Percentiles rank a stretch among this genome's conserved stretches.
Evolutionary conservation across 208 protist genomes (phyloP).

Genomic region (Crithidia mellificae): DNA sequence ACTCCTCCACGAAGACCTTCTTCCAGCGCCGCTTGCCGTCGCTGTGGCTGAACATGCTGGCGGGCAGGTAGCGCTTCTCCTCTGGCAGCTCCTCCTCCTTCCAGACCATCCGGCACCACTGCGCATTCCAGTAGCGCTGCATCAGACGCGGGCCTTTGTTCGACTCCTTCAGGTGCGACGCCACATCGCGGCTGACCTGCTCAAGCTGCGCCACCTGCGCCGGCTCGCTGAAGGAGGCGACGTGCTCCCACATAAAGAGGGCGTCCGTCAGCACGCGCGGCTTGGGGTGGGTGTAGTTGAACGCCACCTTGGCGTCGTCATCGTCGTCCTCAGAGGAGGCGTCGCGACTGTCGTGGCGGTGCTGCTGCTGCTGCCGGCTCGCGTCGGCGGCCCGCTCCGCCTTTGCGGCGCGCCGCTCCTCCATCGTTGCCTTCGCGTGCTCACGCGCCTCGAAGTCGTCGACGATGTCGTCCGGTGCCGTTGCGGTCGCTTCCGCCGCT

Average conservation of each 20-base stretch:
- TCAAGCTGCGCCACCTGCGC: conserved; percentile 57
- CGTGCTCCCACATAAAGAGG: conserved; percentile 76
- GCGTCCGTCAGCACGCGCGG: conserved; percentile 32
- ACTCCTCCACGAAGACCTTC: conserved; percentile 68
- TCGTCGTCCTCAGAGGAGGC: background rate
- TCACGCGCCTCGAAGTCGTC: conserved; percentile 4
- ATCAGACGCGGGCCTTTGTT: conserved; percentile 51
- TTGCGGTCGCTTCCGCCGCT: background rate
- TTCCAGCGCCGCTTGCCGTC: conserved; percentile 68
- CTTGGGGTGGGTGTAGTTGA: conserved; percentile 48
- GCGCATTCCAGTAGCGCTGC: conserved; percentile 88
- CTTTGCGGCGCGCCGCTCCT: background rate
- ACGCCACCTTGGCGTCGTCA: conserved; percentile 14
- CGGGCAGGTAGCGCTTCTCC: conserved; percentile 44
- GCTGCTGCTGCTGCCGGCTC: conserved; percentile 1
- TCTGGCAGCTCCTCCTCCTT: conserved; percentile 38
- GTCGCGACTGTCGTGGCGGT: conserved; percentile 6
- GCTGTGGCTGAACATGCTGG: conserved; percentile 50
- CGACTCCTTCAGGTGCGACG: conserved; percentile 34
- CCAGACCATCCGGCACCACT: conserved; percentile 70
- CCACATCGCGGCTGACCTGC: conserved; percentile 53
- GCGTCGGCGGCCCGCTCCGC: background rate
- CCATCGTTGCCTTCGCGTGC: conserved; percentile 7
- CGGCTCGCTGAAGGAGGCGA: conserved; percentile 65
- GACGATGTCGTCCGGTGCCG: background rate